Conservation (phyloP, 2,329 filamentous ascomycete genomes). For the Aspergillus sp. region DNA sequence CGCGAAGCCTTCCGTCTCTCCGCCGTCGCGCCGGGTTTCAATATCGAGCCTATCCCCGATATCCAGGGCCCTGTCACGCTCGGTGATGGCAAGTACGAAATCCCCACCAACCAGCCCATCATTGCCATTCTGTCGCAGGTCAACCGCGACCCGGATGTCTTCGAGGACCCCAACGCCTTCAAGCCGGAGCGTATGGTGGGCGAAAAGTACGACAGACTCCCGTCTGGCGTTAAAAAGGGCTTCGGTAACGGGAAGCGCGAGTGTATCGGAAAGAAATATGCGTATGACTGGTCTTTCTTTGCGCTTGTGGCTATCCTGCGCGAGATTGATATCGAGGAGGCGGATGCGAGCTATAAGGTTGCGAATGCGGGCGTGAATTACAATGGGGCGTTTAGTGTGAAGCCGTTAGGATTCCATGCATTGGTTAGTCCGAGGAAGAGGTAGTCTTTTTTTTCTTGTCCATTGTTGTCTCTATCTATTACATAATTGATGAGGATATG, state of each 20-base stretch:
- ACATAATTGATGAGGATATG: background rate
- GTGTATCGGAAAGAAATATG: conserved; percentile 67
- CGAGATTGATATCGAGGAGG: conserved; percentile 61
- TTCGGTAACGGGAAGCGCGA: conserved; percentile 66
- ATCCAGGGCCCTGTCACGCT: conserved; percentile 41
- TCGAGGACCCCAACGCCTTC: conserved; percentile 58
- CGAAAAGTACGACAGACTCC: conserved; percentile 59
- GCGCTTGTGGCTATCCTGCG: conserved; percentile 58
- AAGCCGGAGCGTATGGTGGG: conserved; percentile 66
- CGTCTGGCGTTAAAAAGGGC: conserved; percentile 58
- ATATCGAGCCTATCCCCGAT: conserved; percentile 46
- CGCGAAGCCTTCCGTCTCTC: conserved; percentile 59
- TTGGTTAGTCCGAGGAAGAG: background rate
- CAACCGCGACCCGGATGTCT: conserved; percentile 60
- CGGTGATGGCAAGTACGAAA: conserved; percentile 55
- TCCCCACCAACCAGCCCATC: conserved; percentile 50
- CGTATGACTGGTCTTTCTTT: conserved; percentile 65
- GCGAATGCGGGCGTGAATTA: conserved; percentile 22
- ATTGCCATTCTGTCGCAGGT: conserved; percentile 48
- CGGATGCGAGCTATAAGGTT: conserved; percentile 46
- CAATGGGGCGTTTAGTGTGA: conserved; percentile 50
- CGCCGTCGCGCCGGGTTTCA: conserved; percentile 55
- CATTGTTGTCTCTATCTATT: background rate
- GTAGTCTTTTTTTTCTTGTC: background rate
- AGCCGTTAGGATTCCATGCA: conserved; percentile 30